Percentiles rank a stretch among this genome's conserved stretches.
These are phyloP conservation scores for Podospora pseudoanserina DNA, from an alignment of 495 filamentous ascomycete genomes.

Conservation along the genomic window DNA sequence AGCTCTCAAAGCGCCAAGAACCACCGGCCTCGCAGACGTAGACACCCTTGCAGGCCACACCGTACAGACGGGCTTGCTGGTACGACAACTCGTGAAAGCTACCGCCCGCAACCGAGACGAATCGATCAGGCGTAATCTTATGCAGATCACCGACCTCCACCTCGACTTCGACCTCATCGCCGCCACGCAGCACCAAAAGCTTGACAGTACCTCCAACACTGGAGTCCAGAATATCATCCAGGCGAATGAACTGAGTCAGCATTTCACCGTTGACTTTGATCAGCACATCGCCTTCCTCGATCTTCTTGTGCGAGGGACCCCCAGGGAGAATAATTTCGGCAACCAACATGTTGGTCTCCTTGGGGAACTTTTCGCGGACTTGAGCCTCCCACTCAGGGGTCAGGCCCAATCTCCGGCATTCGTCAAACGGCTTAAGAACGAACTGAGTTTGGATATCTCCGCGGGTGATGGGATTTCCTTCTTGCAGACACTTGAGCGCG, in stretches of 20 bases:
- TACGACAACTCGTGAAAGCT: slow-evolving; percentile 96
- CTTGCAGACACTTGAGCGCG: slow-evolving; percentile 80
- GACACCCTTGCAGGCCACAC: slow-evolving; percentile 84
- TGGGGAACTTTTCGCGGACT: slow-evolving; percentile 76
- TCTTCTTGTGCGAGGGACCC: slow-evolving; percentile 76
- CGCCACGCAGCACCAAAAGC: slow-evolving; percentile 81
- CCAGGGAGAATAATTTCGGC: slow-evolving; percentile 92
- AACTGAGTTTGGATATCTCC: slow-evolving; percentile 99
- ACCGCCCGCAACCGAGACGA: slow-evolving; percentile 87
- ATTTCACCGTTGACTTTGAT: slow-evolving; percentile 92
- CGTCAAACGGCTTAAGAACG: slow-evolving; percentile 94
- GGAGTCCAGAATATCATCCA: slow-evolving; percentile 92
- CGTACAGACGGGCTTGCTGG: slow-evolving; percentile 90
- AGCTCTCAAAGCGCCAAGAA: slow-evolving; percentile 89
- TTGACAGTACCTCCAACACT: slow-evolving; percentile 72
- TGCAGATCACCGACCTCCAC: slow-evolving; percentile 87
- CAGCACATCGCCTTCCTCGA: slow-evolving; percentile 95
- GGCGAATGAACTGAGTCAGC: slow-evolving; percentile 84
- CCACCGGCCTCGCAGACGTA: slow-evolving; percentile 94
- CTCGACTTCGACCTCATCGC: slow-evolving; percentile 80
- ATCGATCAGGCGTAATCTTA: slow-evolving; percentile 90
- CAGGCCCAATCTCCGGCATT: slow-evolving; percentile 87
- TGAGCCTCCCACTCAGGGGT: slow-evolving; percentile 79
- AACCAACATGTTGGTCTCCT: slow-evolving; percentile 93
- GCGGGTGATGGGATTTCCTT: slow-evolving; percentile 67